These are phyloP conservation scores for Stylosanthes scabra DNA, from an alignment of 331 rosid species.

Conservation along the genomic window DNA sequence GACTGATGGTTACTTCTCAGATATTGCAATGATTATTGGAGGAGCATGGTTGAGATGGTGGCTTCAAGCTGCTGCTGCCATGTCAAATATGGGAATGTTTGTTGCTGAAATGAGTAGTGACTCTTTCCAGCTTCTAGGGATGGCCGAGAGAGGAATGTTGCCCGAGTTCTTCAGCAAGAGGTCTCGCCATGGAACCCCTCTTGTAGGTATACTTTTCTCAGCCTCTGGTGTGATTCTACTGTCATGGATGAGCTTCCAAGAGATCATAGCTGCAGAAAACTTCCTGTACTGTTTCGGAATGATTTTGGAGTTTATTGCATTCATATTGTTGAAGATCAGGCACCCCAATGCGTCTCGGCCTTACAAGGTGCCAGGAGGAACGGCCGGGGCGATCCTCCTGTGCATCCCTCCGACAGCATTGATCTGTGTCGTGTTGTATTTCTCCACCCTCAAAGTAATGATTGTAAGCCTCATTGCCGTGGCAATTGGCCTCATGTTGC, in stretches of 20 bases:
- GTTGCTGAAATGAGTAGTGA: constrained; percentile 97
- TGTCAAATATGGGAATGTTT: constrained; percentile 98
- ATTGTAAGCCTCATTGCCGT: constrained; percentile 66
- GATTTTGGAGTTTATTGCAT: constrained; percentile 90
- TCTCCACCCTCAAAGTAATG: constrained; percentile 67
- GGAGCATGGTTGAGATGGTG: constrained; percentile 96
- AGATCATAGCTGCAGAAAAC: constrained; percentile 89
- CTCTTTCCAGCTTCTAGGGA: constrained; percentile 90
- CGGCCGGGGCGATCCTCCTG: constrained; percentile 65
- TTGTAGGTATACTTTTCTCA: constrained; percentile 83
- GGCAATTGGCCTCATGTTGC: constrained; percentile 66
- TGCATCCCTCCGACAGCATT: constrained; percentile 80
- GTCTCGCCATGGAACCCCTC: constrained; percentile 87
- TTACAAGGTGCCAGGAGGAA: constrained; percentile 75
- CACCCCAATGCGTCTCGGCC: constrained; percentile 77
- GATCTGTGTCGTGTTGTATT: constrained; percentile 67
- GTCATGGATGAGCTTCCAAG: constrained; percentile 91
- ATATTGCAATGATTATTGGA: constrained; percentile 75
- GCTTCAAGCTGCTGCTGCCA: constrained; percentile 90
- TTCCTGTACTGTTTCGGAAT: constrained; percentile 91
- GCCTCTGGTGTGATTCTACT: constrained; percentile 84
- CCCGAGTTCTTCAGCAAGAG: constrained; percentile 76
- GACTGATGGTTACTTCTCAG: constrained; percentile 88
- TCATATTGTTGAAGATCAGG: constrained; percentile 66
- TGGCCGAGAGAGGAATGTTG: constrained; percentile 96